Base-by-base conservation (phyloP, 176 grass and related monocot species). In the Poa pratensis region DNA sequence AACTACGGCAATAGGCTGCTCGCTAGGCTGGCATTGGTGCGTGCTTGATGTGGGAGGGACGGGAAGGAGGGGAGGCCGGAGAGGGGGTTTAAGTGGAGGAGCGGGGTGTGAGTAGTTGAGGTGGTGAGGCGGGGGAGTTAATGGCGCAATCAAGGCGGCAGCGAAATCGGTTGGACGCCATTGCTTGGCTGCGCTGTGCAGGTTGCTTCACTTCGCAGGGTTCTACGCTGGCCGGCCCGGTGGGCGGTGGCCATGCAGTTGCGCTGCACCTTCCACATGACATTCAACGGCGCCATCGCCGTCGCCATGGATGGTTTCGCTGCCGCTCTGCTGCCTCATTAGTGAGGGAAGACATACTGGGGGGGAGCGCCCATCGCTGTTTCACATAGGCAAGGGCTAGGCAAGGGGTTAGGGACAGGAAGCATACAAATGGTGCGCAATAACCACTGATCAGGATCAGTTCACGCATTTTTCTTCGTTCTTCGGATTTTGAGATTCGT, bases 101-200 rank as follows among this genome's bases (percentile, higher is more conserved):
- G 53, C 28, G 69, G 20, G 54, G 42, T 24, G 78, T 34, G 71
- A 70, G 88, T 90, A 12, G 88, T 59, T 89, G 83, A 65, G 69
- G 43, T 22, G 30, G 78, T 49, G 52, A 81, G 69, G 32, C 18
- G 18, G 23, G 12, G 55, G 13, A 46, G 53, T 90, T 76, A 90
- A 85, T 85, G 88, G 52, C 3, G 83, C 42, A 82, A 35, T 90
- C 20, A 90, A 82, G 84, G 83, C 78, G 78, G 77, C 63, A 86
- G 72, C 28, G 30, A 66, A 82, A 82, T 52, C 64, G 22, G 83
- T 90, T 82, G 72, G 87, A 69, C 27, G 77, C 12, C 60, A 23
- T 72, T 50, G 80, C 80, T 45, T 28, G 37, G 35, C 27, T 43
- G 4, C n/a, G 24, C 68, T 30, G 10, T 5, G 67, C 37, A 42